A percentile compares a stretch with the other conserved stretches of the same genome.
Conservation (phyloP, 1,284 basidiomycete genomes). For the Cerioporus squamosus region DNA sequence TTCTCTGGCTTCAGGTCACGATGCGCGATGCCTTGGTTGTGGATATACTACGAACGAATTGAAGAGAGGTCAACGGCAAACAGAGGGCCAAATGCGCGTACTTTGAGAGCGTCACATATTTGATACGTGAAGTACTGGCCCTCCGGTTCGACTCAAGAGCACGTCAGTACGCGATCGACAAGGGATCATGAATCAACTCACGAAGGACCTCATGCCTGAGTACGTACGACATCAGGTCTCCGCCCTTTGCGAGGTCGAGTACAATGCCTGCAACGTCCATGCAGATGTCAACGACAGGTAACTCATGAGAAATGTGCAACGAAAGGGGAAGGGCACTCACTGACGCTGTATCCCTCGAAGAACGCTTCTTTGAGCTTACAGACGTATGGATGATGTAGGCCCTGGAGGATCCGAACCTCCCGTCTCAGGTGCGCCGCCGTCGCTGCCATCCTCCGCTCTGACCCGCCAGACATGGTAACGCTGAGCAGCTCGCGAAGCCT, state of each 20-base stretch:
- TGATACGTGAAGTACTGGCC: conserved; percentile 70
- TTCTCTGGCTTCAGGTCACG: conserved; percentile 95
- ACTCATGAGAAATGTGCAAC: no score
- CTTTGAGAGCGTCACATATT: conserved; percentile 72
- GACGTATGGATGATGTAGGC: conserved; percentile 78
- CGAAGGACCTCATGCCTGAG: conserved; percentile 57
- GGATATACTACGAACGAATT: conserved; percentile 62
- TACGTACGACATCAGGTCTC: conserved; percentile 63
- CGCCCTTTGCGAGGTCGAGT: conserved; percentile 12
- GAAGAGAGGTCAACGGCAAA: background rate
- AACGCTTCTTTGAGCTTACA: conserved; percentile 81
- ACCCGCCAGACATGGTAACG: background rate
- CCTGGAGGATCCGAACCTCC: conserved; percentile 79
- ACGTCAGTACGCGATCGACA: background rate
- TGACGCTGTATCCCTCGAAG: conserved; percentile 62
- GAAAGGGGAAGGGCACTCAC: conserved; percentile 47
- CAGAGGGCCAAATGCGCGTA: conserved; percentile 36
- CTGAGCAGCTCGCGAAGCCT: conserved; percentile 30
- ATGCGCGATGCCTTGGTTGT: conserved; percentile 77
- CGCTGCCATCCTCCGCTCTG: background rate
- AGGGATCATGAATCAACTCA: conserved; percentile 40
- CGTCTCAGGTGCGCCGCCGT: background rate
- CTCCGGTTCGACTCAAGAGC: conserved; percentile 54
- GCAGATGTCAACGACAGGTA: no score
- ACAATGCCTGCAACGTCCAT: conserved; percentile 13